phyloP scores from a whole-genome alignment of 2,329 filamentous ascomycete species.

The Zopfia rhizophila region DNA sequence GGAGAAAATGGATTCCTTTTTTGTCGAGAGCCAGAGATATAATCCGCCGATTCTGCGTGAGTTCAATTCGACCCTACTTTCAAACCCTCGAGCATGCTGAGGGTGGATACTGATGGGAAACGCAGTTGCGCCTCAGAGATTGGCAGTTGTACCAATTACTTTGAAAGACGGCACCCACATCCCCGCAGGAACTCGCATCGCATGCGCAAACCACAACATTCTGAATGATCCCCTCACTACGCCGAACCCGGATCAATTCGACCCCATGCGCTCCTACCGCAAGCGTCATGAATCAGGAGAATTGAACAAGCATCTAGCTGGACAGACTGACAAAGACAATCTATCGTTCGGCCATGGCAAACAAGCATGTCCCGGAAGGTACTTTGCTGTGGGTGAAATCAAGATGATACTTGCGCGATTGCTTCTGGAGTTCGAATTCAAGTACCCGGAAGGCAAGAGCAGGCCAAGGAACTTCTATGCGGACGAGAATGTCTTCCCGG shows the following conservation, averaged over 20 bases:
- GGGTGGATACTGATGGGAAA: too few species aligned
- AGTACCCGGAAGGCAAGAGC: conserved; percentile 11
- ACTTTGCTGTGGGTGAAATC: conserved; percentile 60
- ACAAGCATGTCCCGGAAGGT: conserved; percentile 62
- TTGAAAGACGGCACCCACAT: conserved; percentile 25
- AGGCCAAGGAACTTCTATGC: conserved; percentile 12
- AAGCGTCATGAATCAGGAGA: background rate
- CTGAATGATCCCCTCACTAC: conserved; percentile 10
- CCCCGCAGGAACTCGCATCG: conserved; percentile 17
- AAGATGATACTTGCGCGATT: conserved; percentile 46
- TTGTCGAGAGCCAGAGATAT: conserved; percentile 21
- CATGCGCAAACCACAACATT: conserved; percentile 15
- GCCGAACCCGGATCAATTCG: conserved; percentile 6
- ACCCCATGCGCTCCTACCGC: conserved; percentile 4
- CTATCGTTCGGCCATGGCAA: conserved; percentile 59
- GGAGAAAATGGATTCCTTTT: conserved; percentile 23
- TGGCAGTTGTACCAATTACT: conserved; percentile 14
- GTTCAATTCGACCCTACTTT: conserved; percentile 6
- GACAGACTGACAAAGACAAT: conserved; percentile 1
- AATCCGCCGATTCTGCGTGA: conserved; percentile 22
- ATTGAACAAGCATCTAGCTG: conserved; percentile 1
- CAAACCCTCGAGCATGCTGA: background rate
- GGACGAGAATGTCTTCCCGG: conserved; percentile 15
- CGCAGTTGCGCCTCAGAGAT: conserved; percentile 15
- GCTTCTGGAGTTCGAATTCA: conserved; percentile 10